Evolutionary conservation across 1,284 basidiomycete genomes (phyloP).

Genomic region (Trametes sp.): DNA sequence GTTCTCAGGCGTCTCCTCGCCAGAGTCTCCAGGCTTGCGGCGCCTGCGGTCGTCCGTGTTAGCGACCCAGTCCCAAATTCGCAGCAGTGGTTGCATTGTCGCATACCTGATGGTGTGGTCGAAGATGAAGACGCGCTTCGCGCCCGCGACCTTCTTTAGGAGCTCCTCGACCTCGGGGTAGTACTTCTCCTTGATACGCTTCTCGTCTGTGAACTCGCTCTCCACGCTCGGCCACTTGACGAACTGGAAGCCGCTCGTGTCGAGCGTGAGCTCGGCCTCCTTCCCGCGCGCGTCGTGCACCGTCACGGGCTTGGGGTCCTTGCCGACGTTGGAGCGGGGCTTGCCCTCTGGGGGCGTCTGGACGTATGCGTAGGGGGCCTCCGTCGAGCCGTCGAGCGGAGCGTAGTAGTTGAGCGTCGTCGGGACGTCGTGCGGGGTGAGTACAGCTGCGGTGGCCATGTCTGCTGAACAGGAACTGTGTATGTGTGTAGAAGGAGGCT

Average conservation of each 20-base stretch:
- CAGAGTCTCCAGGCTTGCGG: conserved; percentile 1
- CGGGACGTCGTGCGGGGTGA: conserved; percentile 35
- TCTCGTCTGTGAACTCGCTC: conserved; percentile 52
- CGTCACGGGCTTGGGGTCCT: conserved; percentile 32
- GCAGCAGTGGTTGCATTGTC: not conserved
- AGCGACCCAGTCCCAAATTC: not conserved
- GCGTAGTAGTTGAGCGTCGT: conserved; percentile 41
- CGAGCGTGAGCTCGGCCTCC: conserved; percentile 42
- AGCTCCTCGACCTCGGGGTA: conserved; percentile 50
- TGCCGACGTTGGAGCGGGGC: conserved; percentile 33
- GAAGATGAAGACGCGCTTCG: conserved; percentile 52
- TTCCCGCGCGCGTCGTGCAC: conserved; percentile 43
- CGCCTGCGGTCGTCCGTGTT: not conserved
- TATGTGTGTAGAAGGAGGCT: not conserved
- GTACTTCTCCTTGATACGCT: conserved; percentile 40
- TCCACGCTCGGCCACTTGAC: conserved; percentile 35
- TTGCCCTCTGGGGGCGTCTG: conserved; percentile 31
- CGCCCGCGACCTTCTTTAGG: conserved; percentile 51
- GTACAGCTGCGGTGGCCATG: conserved; percentile 39
- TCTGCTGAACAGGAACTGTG: not conserved
- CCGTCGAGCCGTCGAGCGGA: conserved; percentile 28
- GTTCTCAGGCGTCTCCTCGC: not conserved
- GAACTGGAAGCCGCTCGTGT: conserved; percentile 33
- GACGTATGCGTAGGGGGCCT: conserved; percentile 36
- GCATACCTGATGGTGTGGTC: conserved; percentile 23